Evolutionary conservation across 805 yeast genomes (phyloP).

Genomic region (Pichia rugopelliculosa): DNA sequence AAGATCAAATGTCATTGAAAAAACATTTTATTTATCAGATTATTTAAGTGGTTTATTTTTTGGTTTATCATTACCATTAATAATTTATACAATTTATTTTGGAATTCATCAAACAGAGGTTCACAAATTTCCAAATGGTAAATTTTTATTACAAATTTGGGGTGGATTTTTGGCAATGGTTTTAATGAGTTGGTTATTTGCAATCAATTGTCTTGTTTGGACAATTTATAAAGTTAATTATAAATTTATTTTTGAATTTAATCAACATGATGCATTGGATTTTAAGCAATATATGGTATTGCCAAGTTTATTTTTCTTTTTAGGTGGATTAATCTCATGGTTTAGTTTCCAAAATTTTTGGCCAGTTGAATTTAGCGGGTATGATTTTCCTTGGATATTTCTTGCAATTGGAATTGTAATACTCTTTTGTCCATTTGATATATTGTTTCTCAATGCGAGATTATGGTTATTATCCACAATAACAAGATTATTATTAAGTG

Average conservation of each 20-base stretch:
- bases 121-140: constrained; percentile 46
- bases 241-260: constrained; percentile 85
- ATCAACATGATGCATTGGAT: constrained; percentile 58
- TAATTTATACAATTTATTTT: constrained; percentile 47
- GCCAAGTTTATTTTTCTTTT: constrained; percentile 51
- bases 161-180: constrained; percentile 74
- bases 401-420: constrained; percentile 44
- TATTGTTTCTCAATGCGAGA: constrained; percentile 55
- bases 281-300: constrained; percentile 58
- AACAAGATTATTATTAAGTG: constrained; percentile 70
- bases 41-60: constrained; percentile 60
- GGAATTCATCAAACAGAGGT: constrained; percentile 31
- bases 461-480: constrained; percentile 68
- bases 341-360: constrained; percentile 67
- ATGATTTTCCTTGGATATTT: constrained; percentile 76
- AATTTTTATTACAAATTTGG: constrained; percentile 75
- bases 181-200: constrained; percentile 56
- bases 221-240: constrained; percentile 71
- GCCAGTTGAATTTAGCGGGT: constrained; percentile 52
- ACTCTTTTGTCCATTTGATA: constrained; percentile 54
- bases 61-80: constrained; percentile 66
- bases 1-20: constrained; percentile 36
- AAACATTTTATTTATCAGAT: constrained; percentile 37
- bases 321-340: constrained; percentile 60
- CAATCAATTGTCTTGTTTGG: constrained; percentile 69